A percentile compares a stretch with the other conserved stretches of the same genome.
These are phyloP conservation scores for Teratosphaeria pseudoeucalypti DNA, from an alignment of 2,329 filamentous ascomycete species.

Conservation along the genomic window DNA sequence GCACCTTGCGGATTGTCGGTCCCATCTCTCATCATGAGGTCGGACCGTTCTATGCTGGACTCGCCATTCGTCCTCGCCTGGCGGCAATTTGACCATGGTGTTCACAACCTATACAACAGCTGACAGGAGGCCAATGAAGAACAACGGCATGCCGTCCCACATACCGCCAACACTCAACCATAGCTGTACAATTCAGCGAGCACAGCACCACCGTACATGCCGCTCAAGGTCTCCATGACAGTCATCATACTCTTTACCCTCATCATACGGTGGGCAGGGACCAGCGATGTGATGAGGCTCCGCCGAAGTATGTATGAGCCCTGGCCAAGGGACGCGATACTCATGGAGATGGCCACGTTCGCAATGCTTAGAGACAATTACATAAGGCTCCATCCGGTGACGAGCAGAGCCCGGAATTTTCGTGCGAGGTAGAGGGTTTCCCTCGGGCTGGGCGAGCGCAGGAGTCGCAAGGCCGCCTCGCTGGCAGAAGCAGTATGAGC, in stretches of 20 bases:
- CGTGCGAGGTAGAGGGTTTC: constrained; percentile 25
- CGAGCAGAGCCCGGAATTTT: constrained; percentile 16
- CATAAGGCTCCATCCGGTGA: constrained; percentile 20
- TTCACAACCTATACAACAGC: constrained; percentile 10
- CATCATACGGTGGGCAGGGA: constrained; percentile 45
- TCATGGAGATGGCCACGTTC: constrained; percentile 28
- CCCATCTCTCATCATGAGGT: too few relatives aligned
- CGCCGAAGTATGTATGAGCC: constrained; percentile 38
- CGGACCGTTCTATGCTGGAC: neutral
- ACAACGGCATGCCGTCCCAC: constrained; percentile 43
- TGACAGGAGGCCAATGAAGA: constrained; percentile 28
- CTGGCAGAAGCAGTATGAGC: constrained; percentile 22
- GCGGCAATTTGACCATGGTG: constrained; percentile 10
- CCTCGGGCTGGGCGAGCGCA: constrained; percentile 13
- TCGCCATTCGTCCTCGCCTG: constrained; percentile 21
- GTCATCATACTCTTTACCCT: constrained; percentile 45
- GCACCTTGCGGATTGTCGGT: too few relatives aligned
- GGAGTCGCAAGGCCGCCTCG: constrained; percentile 10
- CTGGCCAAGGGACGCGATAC: constrained; percentile 37
- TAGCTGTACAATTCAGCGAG: constrained; percentile 38
- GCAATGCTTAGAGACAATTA: constrained; percentile 21
- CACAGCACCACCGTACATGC: constrained; percentile 37
- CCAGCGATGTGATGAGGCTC: constrained; percentile 43
- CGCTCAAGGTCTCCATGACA: constrained; percentile 41
- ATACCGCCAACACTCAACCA: constrained; percentile 39